Percentiles rank a stretch among this genome's conserved stretches.
Evolutionary conservation across 2,329 filamentous ascomycete genomes (phyloP).

Genomic region (Nannizzia gypsea): DNA sequence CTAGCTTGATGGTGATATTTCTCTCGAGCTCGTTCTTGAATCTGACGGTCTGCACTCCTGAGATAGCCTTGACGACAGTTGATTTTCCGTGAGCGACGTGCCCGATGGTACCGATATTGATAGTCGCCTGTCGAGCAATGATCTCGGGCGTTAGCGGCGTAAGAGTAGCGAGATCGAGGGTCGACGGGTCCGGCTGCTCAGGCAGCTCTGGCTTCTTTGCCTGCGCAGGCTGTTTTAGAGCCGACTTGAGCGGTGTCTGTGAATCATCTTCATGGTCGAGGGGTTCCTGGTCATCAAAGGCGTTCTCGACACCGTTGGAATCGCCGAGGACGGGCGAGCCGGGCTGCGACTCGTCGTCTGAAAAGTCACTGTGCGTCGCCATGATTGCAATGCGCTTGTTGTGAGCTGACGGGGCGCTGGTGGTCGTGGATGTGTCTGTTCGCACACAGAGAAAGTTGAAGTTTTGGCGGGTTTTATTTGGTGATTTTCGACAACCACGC

Average conservation of each 20-base stretch:
- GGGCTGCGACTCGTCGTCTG: conserved; percentile 44
- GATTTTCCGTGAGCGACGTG: conserved; percentile 99
- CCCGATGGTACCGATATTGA: conserved; percentile 97
- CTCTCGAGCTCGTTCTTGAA: conserved; percentile 99
- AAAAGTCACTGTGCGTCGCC: conserved; percentile 46
- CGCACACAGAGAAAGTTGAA: background rate
- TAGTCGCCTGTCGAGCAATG: conserved; percentile 93
- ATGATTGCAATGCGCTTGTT: conserved; percentile 27
- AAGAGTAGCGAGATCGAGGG: conserved; percentile 69
- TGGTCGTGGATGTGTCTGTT: background rate
- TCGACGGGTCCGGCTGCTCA: conserved; percentile 83
- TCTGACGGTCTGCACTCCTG: conserved; percentile 93
- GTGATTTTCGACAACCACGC: background rate
- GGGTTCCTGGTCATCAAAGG: conserved; percentile 65
- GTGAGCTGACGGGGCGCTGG: background rate
- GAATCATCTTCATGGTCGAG: conserved; percentile 50
- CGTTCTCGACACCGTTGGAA: conserved; percentile 45
- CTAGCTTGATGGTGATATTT: conserved; percentile 99
- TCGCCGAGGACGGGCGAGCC: conserved; percentile 42
- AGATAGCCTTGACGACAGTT: conserved; percentile 98
- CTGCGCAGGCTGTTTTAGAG: conserved; percentile 63
- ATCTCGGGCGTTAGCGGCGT: conserved; percentile 89
- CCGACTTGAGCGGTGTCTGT: conserved; percentile 55
- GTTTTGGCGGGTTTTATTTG: background rate
- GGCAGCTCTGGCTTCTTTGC: conserved; percentile 57